Base-by-base conservation (phyloP, 768 basidiomycete genomes). In the Lactarius trivialis region DNA sequence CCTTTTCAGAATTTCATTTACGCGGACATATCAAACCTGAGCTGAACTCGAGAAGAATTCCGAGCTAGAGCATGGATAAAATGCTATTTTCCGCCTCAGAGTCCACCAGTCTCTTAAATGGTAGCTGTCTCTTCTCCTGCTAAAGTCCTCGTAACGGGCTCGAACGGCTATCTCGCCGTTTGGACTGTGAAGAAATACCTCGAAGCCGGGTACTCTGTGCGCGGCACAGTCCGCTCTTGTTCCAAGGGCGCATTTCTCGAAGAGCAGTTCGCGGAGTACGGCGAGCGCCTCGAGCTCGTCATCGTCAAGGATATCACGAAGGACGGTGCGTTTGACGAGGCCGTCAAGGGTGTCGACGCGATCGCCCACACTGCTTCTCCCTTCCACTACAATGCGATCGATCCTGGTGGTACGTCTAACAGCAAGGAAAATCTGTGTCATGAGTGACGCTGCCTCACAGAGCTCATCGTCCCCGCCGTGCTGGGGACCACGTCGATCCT, bases 341-440 rank as follows among this genome's bases (percentile, higher is more conserved):
- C 84, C 0, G 86, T 92, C 61, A 82, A 85, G 70, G 89, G 81
- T 1, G 84, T 92, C 8, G 85, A 89, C 61, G 91, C 81, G 0
- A 82, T 93, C 56, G 79, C 76, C 39, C 89, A 90, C 68, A 83
- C 78, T 2, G 87, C 87, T 0, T 88, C 87, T 1, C 88, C 88
- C 1, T 79, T 84, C 68, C 74, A 79, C 58, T 63, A 75, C 28
- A 73, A 78, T 1, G 77, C 74, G 0, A 73, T 76, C n/a, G 77
- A 83, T 41, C 74, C 76, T 4, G 65, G 72, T 19, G 70, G 73
- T 73, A 54, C 21, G 67, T 58, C 15, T 4, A 24, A 24, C 21
- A 45, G 12, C 21, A 48, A 21, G 9, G n/a, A n/a, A 43, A 5
- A 12, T 36, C 5, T 12, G 11, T 48, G 45, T 11, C 6, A 21